Base-by-base conservation (phyloP, 2,329 filamentous ascomycete genomes). In the Fusarium sp. region DNA sequence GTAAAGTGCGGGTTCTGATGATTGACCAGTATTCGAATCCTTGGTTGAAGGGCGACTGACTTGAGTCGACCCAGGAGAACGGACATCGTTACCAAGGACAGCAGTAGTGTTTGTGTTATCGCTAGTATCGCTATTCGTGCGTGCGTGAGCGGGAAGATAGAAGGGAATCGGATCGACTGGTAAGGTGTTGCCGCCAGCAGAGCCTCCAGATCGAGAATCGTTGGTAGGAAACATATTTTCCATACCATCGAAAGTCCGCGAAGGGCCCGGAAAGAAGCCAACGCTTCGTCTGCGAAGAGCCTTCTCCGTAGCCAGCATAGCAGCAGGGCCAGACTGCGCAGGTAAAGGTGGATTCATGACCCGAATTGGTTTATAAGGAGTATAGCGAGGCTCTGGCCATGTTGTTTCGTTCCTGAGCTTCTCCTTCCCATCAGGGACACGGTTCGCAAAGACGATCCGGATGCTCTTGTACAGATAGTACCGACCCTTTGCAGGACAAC, bases 341-440 rank as follows among this genome's bases (percentile, higher is more conserved):
- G 77, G 77, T 4, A 76, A 73, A 1, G 82, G 77, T 22, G 82
- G 80, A 42, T 83, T 80, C 84, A 87, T 87, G 32, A 84, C 82
- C 9, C 86, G 82, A 40, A 85, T 81, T 5, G 92, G 88, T 77
- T 94, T 97, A 82, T 97, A 98, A 2, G 90, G 85, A 58, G 90
- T 93, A 77, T 94, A 99, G 22, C 90, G 88, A 22, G 96, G 96
- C 73, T 98, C 94, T 0, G 95, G 95, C 64, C 92, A 86, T 40
- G 96, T 94, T 7, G 95, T 91, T 78, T 99, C 96, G 75, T 97
- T 98, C 32, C 91, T 87, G 41, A 99, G 85, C 76, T 91, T 95
- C 80, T 98, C 95, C 77, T 98, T 97, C 42, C 94, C 95, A 74
- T 98, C 96, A 0, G 96, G 95, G 0, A 98, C 95, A 27, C 96